phyloP scores from a whole-genome alignment of 345 rosid genomes.

The Citrus cavaleriei region DNA sequence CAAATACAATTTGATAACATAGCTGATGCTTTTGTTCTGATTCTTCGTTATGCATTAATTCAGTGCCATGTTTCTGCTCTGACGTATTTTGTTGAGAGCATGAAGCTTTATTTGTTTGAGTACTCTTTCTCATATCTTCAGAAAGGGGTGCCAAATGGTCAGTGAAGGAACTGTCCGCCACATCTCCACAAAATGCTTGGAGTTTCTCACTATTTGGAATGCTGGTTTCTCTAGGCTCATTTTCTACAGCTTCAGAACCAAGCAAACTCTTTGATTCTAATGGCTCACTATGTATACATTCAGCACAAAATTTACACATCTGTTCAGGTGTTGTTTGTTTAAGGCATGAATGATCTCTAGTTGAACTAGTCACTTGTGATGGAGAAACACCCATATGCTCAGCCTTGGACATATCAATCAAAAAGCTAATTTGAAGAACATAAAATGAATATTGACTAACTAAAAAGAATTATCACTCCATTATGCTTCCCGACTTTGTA shows the following conservation, averaged over 20 bases:
- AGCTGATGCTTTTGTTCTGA: slow-evolving; percentile 9
- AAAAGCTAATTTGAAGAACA: background rate
- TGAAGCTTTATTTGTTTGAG: background rate
- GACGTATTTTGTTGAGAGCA: slow-evolving; percentile 8
- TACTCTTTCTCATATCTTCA: slow-evolving; percentile 1
- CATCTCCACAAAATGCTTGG: slow-evolving; percentile 18
- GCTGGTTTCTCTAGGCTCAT: slow-evolving; percentile 14
- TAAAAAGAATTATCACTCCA: slow-evolving; percentile 3
- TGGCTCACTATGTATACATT: slow-evolving; percentile 10
- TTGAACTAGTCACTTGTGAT: slow-evolving; percentile 12
- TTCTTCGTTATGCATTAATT: background rate
- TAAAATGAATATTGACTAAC: background rate
- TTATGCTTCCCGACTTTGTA: background rate
- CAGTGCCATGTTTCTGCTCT: slow-evolving; percentile 7
- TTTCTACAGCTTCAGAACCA: slow-evolving; percentile 6
- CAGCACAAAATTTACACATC: slow-evolving; percentile 8
- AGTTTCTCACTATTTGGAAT: slow-evolving; percentile 1
- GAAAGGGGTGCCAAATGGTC: slow-evolving; percentile 1
- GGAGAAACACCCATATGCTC: slow-evolving; percentile 23
- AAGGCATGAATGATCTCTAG: slow-evolving; percentile 1
- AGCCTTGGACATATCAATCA: slow-evolving; percentile 20
- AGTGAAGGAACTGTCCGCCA: slow-evolving; percentile 3
- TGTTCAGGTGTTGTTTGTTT: slow-evolving; percentile 11
- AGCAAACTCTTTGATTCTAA: slow-evolving; percentile 4
- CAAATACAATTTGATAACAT: slow-evolving; percentile 11